Evolutionary conservation across 2,329 filamentous ascomycete species (phyloP), one percentile per base, ranked within the genome.

Genomic region (Fusarium compactum): DNA sequence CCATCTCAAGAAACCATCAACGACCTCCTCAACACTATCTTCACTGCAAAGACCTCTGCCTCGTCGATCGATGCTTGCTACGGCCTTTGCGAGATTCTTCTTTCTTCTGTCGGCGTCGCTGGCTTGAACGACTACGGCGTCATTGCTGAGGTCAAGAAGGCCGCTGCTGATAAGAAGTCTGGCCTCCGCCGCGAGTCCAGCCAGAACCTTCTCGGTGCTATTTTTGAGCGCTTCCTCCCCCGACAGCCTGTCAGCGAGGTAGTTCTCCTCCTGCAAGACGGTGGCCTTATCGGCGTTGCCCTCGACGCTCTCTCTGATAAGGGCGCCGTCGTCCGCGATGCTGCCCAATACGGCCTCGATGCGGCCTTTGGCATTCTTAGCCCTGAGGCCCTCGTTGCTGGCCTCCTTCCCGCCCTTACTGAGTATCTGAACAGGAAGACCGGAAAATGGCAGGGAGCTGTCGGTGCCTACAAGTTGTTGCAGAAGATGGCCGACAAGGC

Each of bases 361-460:
- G 92, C 93, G 25, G 86, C 98, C 25, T 97, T 97, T 80, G 86
- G 86, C 71, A 89, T 91, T 77, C 84, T 99, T 69, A 90, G 89
- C 77, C 84, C 94, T 59, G 96, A 98, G 84, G 90, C 93, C 52
- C 88, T 97, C 76, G 91, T 97, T 55, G 88, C 89, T 69, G 95
- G 92, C 22, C 87, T 99, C 44, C 85, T 99, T 54, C 94, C 96
- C 5, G 87, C 89, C 18, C 84, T 99, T 43, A 82, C 85, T 67
- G 82, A 86, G 55, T 98, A 98, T 79, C 86, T 99, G 30, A 85
- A 86, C 78, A 97, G 94, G 82, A 90, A 89, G 77, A 92, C 94
- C 18, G 95, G 93, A 72, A 99, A 99, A 83, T 99, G 96, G 96
- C 96, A 99, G 83, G 96, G 96, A 65, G 93, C 93, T 18, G 93